These are phyloP conservation scores for Aphanoascus verrucosus DNA, from an alignment of 2,329 filamentous ascomycete genomes.

Conservation along the genomic window DNA sequence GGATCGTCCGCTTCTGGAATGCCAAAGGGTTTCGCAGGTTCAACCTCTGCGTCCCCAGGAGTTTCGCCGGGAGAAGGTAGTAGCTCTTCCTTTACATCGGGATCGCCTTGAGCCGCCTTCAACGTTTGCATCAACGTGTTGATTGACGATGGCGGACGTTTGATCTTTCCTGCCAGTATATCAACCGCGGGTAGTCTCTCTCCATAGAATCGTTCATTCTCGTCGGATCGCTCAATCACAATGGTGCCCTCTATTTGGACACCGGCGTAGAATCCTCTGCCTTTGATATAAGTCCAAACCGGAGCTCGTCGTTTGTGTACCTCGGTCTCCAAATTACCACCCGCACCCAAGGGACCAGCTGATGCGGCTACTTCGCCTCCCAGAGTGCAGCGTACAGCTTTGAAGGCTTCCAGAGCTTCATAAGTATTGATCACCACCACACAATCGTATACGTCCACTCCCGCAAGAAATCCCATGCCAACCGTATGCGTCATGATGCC, in stretches of 20 bases:
- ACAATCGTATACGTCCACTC: conserved; percentile 92
- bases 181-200: conserved; percentile 51
- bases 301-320: conserved; percentile 58
- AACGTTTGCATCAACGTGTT: conserved; percentile 66
- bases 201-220: conserved; percentile 79
- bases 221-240: conserved; percentile 73
- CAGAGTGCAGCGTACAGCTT: conserved; percentile 64
- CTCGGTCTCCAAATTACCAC: conserved; percentile 60
- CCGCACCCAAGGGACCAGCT: conserved; percentile 65
- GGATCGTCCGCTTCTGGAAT: conserved; percentile 70
- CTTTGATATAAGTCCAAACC: conserved; percentile 80
- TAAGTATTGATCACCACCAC: conserved; percentile 85
- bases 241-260: conserved; percentile 80
- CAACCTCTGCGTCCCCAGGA: conserved; percentile 61
- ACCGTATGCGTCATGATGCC: conserved; percentile 85
- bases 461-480: conserved; percentile 77
- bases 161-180: conserved; percentile 52
- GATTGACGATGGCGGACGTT: conserved; percentile 46
- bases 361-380: conserved; percentile 70
- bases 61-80: conserved; percentile 58
- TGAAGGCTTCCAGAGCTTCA: conserved; percentile 73
- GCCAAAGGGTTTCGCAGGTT: conserved; percentile 53
- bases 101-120: conserved; percentile 75
- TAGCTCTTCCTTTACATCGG: conserved; percentile 57
- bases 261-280: conserved; percentile 75